Conservation (phyloP, 164 flowering plant genomes). For the Vitis rupestris region DNA sequence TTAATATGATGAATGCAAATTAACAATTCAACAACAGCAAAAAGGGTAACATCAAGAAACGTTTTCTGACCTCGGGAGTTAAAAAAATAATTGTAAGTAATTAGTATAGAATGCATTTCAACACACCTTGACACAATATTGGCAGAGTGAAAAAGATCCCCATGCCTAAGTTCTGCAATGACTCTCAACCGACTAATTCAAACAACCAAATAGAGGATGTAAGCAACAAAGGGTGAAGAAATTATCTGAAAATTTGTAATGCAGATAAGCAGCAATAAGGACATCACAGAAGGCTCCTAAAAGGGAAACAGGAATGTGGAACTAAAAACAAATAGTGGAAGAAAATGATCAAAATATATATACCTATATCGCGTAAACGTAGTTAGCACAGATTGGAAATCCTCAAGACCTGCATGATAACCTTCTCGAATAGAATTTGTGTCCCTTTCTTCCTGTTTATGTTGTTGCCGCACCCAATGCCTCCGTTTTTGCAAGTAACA, state of each 20-base stretch:
- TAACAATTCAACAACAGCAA: background rate
- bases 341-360: background rate
- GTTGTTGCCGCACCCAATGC: slow-evolving; percentile 34
- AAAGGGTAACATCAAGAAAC: background rate
- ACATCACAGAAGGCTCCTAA: background rate
- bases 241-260: background rate
- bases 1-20: no score
- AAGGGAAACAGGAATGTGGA: background rate
- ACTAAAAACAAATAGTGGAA: background rate
- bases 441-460: slow-evolving; percentile 41
- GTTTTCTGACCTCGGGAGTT: background rate
- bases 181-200: slow-evolving; percentile 71
- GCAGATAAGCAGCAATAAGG: background rate
- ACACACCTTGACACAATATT: slow-evolving; percentile 89
- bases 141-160: slow-evolving; percentile 84
- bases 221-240: background rate
- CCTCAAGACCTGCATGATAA: slow-evolving; percentile 70
- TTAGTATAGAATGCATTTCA: background rate
- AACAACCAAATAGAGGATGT: slow-evolving; percentile 9
- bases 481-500: slow-evolving; percentile 87
- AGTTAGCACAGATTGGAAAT: slow-evolving; percentile 74
- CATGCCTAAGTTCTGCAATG: slow-evolving; percentile 82
- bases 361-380: slow-evolving; percentile 84
- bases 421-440: slow-evolving; percentile 45
- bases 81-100: background rate